Base-by-base conservation (phyloP, 1,284 basidiomycete genomes). In the Fomitopsis pinicola region DNA sequence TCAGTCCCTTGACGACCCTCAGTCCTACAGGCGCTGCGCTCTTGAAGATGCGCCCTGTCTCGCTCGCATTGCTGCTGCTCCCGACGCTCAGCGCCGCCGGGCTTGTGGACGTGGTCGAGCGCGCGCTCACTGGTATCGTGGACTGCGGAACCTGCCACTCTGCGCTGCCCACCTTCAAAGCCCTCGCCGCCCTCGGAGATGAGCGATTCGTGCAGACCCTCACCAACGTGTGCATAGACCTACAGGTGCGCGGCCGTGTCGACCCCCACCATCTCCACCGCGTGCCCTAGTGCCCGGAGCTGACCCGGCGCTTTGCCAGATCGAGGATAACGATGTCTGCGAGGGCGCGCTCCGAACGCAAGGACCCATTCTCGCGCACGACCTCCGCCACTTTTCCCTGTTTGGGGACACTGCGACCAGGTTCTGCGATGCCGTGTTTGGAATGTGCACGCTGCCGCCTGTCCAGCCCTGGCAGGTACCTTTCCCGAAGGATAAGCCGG, bases 291-390 rank as follows among this genome's bases (percentile, higher is more conserved):
- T 19, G 30, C 19, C 14, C 36, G n/a, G 17, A 46, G 15, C 35
- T 35, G 14, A 35, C 19, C 17, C 14, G 44, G 28, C 55, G 53
- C 33, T 40, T 15, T n/a, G 33, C 17, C 45, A 73, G 73, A 64
- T 77, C 54, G 74, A 75, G 59, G 76, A 78, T 62, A 67, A 69
- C 17, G 83, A 87, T 67, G 82, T 88, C 12, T 87, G 86, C 67
- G 73, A 75, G 54, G 86, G 86, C 26, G 72, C 79, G 1, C 69
- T 87, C 46, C 71, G 65, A 2, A 71, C 78, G 40, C 80, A 83
- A 68, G 85, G 80, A 3, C 84, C 84, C 10, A 82, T 86, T 64
- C 71, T 88, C 38, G 84, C 85, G 0, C 81, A 86, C 63, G 79
- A 79, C 59, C 70, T 88, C 26, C 79, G 84, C 12, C 72, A 72